A percentile compares a stretch with the other conserved stretches of the same genome.
phyloP scores from a whole-genome alignment of 805 yeast species.

The Kodamaea lidongshanica region DNA sequence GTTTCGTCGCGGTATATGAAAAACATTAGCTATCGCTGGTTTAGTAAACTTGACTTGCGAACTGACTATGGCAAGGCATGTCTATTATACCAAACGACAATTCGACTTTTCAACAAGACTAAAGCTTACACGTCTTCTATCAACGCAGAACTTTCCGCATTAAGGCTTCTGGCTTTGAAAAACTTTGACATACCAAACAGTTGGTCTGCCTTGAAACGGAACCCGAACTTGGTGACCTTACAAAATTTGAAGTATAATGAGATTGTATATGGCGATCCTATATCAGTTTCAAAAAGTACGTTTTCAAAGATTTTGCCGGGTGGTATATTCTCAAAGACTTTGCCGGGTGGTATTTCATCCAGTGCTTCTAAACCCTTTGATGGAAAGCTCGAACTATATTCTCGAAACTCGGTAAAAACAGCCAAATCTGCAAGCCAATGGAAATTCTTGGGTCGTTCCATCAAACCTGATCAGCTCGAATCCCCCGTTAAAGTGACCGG shows the following conservation, averaged over 20 bases:
- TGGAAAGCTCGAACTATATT: too few species aligned
- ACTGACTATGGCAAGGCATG: conserved; percentile 22
- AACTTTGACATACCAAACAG: conserved; percentile 22
- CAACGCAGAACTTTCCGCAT: conserved; percentile 16
- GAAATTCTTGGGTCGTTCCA: conserved; percentile 30
- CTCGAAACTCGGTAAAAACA: conserved; percentile 15
- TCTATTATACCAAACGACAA: conserved; percentile 20
- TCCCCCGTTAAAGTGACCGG: conserved; percentile 16
- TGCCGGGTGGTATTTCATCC: too few species aligned
- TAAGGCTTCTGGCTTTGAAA: conserved; percentile 17
- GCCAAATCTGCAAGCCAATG: conserved; percentile 31
- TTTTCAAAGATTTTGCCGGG: conserved; percentile 10
- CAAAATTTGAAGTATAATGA: conserved; percentile 24
- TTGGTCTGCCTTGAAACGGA: conserved; percentile 20
- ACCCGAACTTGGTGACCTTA: conserved; percentile 21
- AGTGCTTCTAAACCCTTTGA: too few species aligned
- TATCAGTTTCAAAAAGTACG: too few species aligned
- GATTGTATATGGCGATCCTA: too few species aligned
- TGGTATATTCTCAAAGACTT: too few species aligned
- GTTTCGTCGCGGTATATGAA: conserved; percentile 29
- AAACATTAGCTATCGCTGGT: conserved; percentile 25
- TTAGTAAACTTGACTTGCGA: conserved; percentile 21
- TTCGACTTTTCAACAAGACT: conserved; percentile 15
- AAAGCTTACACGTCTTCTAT: conserved; percentile 5
- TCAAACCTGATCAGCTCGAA: conserved; percentile 13